Percentiles rank a stretch among this genome's conserved stretches.
These are phyloP conservation scores for Aegilops umbellulata DNA, from an alignment of 176 grass and related monocot genomes.

Conservation along the genomic window DNA sequence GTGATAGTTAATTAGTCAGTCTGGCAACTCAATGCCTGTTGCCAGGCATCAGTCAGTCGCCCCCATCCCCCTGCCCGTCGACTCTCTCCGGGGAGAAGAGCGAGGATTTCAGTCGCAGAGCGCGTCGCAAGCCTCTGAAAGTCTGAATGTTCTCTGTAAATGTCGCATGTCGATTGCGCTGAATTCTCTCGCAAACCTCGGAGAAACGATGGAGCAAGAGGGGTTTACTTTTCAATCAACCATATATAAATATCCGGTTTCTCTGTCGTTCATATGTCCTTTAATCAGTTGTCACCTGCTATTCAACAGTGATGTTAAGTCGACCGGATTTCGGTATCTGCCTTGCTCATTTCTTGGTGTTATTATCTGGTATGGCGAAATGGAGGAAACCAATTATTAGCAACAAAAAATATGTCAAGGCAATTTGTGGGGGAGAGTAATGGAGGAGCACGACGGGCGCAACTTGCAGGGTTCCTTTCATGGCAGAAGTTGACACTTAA, in stretches of 20 bases:
- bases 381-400: background rate
- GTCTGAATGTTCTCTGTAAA: conserved; percentile 30
- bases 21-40: background rate
- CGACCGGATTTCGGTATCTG: background rate
- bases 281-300: background rate
- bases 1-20: background rate
- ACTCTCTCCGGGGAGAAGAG: conserved; percentile 20
- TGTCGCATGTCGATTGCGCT: background rate
- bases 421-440: background rate
- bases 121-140: conserved; percentile 16
- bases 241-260: no score
- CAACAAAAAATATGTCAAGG: background rate
- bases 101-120: conserved; percentile 3
- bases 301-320: background rate
- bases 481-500: conserved; percentile 51
- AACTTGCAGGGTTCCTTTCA: conserved; percentile 42
- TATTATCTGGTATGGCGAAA: background rate
- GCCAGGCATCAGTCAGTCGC: background rate
- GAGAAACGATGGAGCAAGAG: conserved; percentile 43
- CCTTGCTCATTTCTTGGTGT: background rate
- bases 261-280: background rate
- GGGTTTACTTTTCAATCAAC: conserved; percentile 35
- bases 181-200: conserved; percentile 24
- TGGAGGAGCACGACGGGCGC: conserved; percentile 22
- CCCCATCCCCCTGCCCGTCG: conserved; percentile 45